These are phyloP conservation scores for Wickerhamomyces sp. DNA, from an alignment of 1,139 yeast species.

Conservation along the genomic window DNA sequence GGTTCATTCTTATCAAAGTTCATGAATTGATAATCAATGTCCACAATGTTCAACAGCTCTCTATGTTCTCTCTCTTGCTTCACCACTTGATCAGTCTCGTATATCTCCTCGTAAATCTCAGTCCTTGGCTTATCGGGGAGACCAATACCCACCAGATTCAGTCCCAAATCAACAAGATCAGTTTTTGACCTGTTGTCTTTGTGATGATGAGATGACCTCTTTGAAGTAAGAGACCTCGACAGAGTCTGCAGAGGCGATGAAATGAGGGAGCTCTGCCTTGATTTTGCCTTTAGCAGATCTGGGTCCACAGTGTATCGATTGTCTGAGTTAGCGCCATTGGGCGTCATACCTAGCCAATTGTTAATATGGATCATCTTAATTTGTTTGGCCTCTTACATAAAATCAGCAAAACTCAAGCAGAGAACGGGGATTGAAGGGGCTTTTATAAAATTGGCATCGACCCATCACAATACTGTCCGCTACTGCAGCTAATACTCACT, in stretches of 20 bases:
- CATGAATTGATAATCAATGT: slow-evolving; percentile 18
- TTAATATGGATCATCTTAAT: slow-evolving; percentile 6
- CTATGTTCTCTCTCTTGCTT: neutral
- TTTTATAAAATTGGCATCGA: too few species aligned
- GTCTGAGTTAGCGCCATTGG: slow-evolving; percentile 2
- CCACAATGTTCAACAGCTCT: neutral
- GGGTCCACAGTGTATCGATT: slow-evolving; percentile 2
- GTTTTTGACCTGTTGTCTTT: neutral
- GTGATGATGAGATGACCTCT: neutral
- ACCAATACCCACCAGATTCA: neutral
- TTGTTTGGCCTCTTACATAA: too few species aligned
- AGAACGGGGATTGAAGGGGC: too few species aligned
- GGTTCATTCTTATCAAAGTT: slow-evolving; percentile 23
- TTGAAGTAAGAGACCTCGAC: neutral
- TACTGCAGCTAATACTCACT: too few species aligned
- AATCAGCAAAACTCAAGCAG: neutral
- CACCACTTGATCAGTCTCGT: neutral
- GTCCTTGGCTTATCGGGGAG: slow-evolving; percentile 1
- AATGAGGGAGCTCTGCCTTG: neutral
- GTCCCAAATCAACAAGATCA: slow-evolving; percentile 19
- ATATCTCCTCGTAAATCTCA: slow-evolving; percentile 5
- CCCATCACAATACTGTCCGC: too few species aligned
- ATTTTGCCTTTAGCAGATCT: neutral
- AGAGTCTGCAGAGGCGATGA: slow-evolving; percentile 1
- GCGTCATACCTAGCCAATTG: slow-evolving; percentile 7